These are phyloP conservation scores for Zymoseptoria crescenta DNA, from an alignment of 2,329 filamentous ascomycete genomes.

Conservation along the genomic window DNA sequence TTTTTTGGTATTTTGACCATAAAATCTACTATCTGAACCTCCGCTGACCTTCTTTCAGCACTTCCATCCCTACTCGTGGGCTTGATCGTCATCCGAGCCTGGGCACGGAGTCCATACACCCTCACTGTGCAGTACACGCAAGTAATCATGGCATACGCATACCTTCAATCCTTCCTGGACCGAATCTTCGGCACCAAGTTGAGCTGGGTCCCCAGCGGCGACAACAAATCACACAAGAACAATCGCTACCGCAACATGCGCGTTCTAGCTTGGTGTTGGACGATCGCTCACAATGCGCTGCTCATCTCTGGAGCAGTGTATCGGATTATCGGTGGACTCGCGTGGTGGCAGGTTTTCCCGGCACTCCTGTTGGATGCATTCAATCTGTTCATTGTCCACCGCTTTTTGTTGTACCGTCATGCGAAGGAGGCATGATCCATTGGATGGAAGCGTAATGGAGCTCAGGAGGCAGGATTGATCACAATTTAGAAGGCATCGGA, in stretches of 20 bases:
- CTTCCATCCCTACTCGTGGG: constrained; percentile 36
- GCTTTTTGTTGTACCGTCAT: constrained; percentile 28
- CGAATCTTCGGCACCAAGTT: constrained; percentile 34
- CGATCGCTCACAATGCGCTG: constrained; percentile 26
- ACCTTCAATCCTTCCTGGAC: constrained; percentile 38
- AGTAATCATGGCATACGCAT: constrained; percentile 38
- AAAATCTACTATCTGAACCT: too few species aligned
- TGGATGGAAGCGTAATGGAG: too few species aligned
- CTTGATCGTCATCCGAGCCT: constrained; percentile 34
- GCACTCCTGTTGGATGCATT: constrained; percentile 34
- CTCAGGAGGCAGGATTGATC: too few species aligned
- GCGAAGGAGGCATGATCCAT: too few species aligned
- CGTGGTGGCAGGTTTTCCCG: constrained; percentile 36
- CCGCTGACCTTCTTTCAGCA: too few species aligned
- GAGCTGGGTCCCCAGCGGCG: constrained; percentile 35
- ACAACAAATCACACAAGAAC: constrained; percentile 36
- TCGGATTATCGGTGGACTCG: constrained; percentile 28
- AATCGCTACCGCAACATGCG: constrained; percentile 41
- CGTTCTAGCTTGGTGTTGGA: constrained; percentile 35
- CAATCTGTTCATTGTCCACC: constrained; percentile 35
- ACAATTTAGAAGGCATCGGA: too few species aligned
- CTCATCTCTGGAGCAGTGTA: constrained; percentile 32
- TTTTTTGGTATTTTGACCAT: too few species aligned
- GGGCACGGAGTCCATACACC: constrained; percentile 36
- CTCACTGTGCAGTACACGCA: constrained; percentile 39